Conservation (phyloP, 306 rosid genomes). For the Ceratonia siliqua region DNA sequence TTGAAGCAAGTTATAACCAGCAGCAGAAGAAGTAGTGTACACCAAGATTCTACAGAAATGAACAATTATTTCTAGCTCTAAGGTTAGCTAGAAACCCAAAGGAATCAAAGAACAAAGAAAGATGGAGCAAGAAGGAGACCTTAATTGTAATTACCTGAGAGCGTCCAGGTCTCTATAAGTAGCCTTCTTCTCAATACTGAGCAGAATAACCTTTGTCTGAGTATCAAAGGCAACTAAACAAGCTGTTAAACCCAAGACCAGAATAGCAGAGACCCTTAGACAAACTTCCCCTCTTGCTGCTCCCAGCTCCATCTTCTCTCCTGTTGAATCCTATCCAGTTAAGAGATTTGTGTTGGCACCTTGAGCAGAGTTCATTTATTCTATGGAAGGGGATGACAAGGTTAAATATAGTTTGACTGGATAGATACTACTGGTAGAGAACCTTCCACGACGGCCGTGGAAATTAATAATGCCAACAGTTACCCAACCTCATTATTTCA, state of each 20-base stretch:
- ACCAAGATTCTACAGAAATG: constrained; percentile 50
- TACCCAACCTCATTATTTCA: constrained; percentile 31
- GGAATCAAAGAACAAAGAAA: neutral
- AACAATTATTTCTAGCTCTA: neutral
- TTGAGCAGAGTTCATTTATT: constrained; percentile 8
- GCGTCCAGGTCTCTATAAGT: constrained; percentile 56
- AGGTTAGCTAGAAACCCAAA: neutral
- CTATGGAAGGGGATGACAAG: neutral
- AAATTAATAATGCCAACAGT: constrained; percentile 17
- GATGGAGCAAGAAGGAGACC: neutral
- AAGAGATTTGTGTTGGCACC: neutral
- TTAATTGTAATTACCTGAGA: constrained; percentile 50
- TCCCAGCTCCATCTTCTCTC: constrained; percentile 36
- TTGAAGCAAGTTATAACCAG: constrained; percentile 66
- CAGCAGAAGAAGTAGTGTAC: constrained; percentile 53
- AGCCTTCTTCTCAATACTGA: constrained; percentile 41
- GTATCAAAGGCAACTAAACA: constrained; percentile 60
- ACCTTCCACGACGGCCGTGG: constrained; percentile 1
- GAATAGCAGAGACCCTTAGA: constrained; percentile 52
- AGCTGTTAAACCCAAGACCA: constrained; percentile 46
- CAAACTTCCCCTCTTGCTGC: constrained; percentile 40
- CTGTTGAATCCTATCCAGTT: neutral
- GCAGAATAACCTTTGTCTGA: constrained; percentile 49
- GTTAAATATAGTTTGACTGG: neutral
- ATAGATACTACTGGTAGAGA: constrained; percentile 13